Conservation (phyloP, 805 yeast genomes). For the Millerozyma miso region DNA sequence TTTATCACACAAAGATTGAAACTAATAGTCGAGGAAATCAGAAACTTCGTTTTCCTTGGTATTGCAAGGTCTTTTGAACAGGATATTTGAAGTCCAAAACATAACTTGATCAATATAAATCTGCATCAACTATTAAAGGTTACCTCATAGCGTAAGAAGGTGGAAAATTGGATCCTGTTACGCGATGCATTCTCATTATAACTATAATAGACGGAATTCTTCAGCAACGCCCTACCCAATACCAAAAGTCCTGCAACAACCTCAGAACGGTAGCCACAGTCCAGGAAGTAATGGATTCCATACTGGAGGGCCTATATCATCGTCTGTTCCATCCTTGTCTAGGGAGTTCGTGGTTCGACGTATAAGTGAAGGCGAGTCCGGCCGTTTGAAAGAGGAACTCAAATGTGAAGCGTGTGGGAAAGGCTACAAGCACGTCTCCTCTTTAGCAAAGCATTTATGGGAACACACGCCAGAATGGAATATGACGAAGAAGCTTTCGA, state of each 20-base stretch:
- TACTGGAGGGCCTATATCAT: slow-evolving; percentile 15
- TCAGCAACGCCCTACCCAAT: slow-evolving; percentile 26
- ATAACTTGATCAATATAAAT: background rate
- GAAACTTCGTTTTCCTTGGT: background rate
- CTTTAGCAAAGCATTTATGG: slow-evolving; percentile 88
- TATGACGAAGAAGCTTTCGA: slow-evolving; percentile 72
- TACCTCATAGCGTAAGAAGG: background rate
- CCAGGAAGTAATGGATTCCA: slow-evolving; percentile 2
- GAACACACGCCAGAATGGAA: slow-evolving; percentile 96
- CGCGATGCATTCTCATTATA: slow-evolving; percentile 15
- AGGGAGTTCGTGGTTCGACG: slow-evolving; percentile 77
- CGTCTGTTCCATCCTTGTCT: slow-evolving; percentile 44
- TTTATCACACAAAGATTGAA: background rate
- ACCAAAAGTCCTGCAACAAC: slow-evolving; percentile 18
- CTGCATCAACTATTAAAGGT: background rate
- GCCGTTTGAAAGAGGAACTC: slow-evolving; percentile 76
- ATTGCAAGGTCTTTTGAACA: background rate
- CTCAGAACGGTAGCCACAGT: slow-evolving; percentile 8
- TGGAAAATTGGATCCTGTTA: background rate
- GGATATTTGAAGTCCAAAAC: background rate
- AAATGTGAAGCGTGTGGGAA: slow-evolving; percentile 90
- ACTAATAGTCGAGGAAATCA: background rate
- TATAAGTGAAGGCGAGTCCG: slow-evolving; percentile 82
- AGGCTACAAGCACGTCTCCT: slow-evolving; percentile 83
- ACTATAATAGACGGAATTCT: slow-evolving; percentile 28